Base-by-base conservation (phyloP, 2,329 filamentous ascomycete genomes). In the Sclerotinia subarctica region DNA sequence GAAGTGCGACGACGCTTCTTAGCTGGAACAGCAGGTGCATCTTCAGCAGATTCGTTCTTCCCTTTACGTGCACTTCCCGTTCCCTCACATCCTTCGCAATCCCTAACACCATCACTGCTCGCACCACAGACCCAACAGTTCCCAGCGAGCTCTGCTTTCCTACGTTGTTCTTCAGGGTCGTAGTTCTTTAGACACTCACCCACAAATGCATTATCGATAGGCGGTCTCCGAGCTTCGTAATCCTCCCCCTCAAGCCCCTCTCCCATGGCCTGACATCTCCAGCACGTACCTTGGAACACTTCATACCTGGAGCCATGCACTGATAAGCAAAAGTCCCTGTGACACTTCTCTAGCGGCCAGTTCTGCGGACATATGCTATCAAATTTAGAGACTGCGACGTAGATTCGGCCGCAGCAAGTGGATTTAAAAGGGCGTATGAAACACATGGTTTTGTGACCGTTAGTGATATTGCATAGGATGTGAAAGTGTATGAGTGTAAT, bases 281-380 rank as follows among this genome's bases (percentile, higher is more conserved):
- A 76, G 67, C 74, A 76, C 5, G 29, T 54, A 13, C 70, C 74
- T 17, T 4, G 7, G 29, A 15, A 5, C 13, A 72, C 64, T 15
- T 68, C 57, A 5, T 70, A 59, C 35, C 38, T 66, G 10, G 65
- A 60, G 17, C 67, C 62, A 21, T 70, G 29, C 53, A 72, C 67
- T 7, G 76, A 5, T 8, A 35, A 66, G 65, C 73, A 76, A 29
- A 75, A 67, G 17, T 76, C 74, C 47, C 54, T 42, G 5, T 73
- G 72, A 42, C 75, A 77, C 68, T 75, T 76, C 7, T 64, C 66
- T 17, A 69, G 69, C 13, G 73, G 74, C 74, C 73, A 76, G 24
- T 66, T 63, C 3, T 69, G 69, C 2, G 74, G 70, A 54, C 75
- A 76, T 46, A 21, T 24, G 42, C 69, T 72, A 1, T 72, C 68